A percentile compares a stretch with the other conserved stretches of the same genome.
Conservation (phyloP, 805 yeast species). For the Scheffersomyces ergatensis region DNA sequence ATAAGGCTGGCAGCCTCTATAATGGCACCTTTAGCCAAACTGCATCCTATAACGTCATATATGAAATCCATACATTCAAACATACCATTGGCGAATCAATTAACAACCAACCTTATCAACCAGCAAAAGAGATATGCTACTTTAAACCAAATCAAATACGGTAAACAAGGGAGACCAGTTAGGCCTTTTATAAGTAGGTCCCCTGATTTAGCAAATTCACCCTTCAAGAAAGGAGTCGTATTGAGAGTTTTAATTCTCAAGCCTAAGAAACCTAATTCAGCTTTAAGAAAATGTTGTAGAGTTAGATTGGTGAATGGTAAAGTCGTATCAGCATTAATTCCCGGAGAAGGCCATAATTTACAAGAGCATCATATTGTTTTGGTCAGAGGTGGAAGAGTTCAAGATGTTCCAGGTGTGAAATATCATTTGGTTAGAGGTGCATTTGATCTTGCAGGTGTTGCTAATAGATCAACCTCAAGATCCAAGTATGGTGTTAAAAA, state of each 20-base stretch:
- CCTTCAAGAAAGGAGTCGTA: constrained; percentile 91
- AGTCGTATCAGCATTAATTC: constrained; percentile 87
- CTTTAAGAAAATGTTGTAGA: constrained; percentile 95
- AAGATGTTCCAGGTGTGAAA: constrained; percentile 97
- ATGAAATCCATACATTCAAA: constrained; percentile 12
- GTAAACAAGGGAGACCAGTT: constrained; percentile 48
- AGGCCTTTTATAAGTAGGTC: constrained; percentile 57
- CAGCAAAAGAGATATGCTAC: constrained; percentile 60
- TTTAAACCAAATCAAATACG: constrained; percentile 72
- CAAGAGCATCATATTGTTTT: constrained; percentile 96
- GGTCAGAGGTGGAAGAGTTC: constrained; percentile 98
- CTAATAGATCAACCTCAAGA: constrained; percentile 84
- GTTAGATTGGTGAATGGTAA: constrained; percentile 90
- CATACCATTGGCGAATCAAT: constrained; percentile 8
- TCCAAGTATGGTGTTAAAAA: constrained; percentile 92
- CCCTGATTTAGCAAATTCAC: constrained; percentile 81
- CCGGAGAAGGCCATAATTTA: constrained; percentile 98
- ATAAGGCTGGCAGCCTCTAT: not conserved
- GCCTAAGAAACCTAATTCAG: constrained; percentile 98
- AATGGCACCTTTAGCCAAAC: not conserved
- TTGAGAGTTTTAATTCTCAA: constrained; percentile 90
- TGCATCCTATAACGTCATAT: constrained; percentile 7
- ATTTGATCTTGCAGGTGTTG: constrained; percentile 90
- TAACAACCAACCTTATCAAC: constrained; percentile 6
- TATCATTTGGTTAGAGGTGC: constrained; percentile 93